Conservation (phyloP, 768 basidiomycete genomes). For the Lactarius sanguifluus region DNA sequence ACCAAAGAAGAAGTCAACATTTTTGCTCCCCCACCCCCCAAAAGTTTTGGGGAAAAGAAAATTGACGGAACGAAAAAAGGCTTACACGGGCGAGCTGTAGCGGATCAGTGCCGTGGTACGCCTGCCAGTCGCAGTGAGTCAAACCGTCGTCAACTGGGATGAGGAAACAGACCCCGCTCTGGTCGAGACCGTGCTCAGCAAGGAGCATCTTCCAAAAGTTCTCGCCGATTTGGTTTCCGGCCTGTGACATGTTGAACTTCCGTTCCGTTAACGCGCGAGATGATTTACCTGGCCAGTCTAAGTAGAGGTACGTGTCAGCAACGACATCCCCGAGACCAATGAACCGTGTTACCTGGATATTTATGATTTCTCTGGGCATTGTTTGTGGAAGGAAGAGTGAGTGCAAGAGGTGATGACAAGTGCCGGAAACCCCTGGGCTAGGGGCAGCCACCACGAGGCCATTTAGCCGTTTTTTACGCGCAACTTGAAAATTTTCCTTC, state of each 20-base stretch:
- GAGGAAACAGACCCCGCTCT: slow-evolving; percentile 55
- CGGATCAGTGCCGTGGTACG: slow-evolving; percentile 71
- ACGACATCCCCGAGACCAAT: not conserved
- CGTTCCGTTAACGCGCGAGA: slow-evolving; percentile 13
- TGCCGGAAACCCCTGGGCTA: slow-evolving; percentile 2
- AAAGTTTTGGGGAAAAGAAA: not conserved
- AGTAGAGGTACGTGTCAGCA: not conserved
- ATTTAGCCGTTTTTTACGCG: slow-evolving; percentile 15
- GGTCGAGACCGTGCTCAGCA: slow-evolving; percentile 79
- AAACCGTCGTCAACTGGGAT: not conserved
- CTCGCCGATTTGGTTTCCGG: slow-evolving; percentile 79
- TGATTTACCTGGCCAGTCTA: slow-evolving; percentile 71
- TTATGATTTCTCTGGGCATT: slow-evolving; percentile 82
- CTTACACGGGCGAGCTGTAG: slow-evolving; percentile 71
- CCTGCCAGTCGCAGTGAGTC: slow-evolving; percentile 16
- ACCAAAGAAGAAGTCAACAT: slow-evolving; percentile 10
- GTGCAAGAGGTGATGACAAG: slow-evolving; percentile 10
- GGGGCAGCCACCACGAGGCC: slow-evolving; percentile 21
- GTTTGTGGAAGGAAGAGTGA: slow-evolving; percentile 35
- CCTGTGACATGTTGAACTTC: slow-evolving; percentile 39
- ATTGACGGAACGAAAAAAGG: not conserved
- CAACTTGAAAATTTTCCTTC: not conserved
- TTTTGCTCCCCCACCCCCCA: not conserved
- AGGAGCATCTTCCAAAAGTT: slow-evolving; percentile 89
- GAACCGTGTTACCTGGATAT: slow-evolving; percentile 57